Evolutionary conservation across 306 rosid genomes (phyloP).

Genomic region (Crataegus laevigata): DNA sequence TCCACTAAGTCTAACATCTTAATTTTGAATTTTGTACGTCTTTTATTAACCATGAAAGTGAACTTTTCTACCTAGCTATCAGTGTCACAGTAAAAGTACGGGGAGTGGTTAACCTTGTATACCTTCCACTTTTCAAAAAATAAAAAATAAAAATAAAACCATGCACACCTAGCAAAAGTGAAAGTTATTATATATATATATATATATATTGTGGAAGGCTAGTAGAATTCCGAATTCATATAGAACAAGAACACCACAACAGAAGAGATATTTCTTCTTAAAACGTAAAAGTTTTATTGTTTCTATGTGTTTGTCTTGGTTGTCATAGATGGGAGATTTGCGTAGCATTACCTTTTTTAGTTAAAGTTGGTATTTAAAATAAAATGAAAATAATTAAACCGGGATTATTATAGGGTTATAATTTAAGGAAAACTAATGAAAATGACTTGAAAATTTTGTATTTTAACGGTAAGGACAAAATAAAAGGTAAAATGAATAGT

Average conservation of each 20-base stretch:
- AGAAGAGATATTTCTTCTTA: not conserved
- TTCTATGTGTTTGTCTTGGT: constrained; percentile 16
- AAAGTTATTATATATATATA: not conserved
- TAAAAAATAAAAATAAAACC: too few relatives aligned
- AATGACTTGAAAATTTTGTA: too few relatives aligned
- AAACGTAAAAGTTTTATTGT: constrained; percentile 3
- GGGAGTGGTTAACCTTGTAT: too few relatives aligned
- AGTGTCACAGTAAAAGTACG: too few relatives aligned
- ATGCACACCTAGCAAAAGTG: not conserved
- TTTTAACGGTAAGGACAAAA: too few relatives aligned
- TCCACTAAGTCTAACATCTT: too few relatives aligned
- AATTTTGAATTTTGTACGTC: too few relatives aligned
- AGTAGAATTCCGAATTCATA: constrained; percentile 25
- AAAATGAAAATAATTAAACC: not conserved
- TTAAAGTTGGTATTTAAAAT: not conserved
- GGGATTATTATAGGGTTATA: not conserved
- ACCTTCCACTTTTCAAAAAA: too few relatives aligned
- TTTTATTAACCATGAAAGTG: too few relatives aligned
- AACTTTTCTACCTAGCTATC: too few relatives aligned
- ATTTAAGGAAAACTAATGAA: too few relatives aligned
- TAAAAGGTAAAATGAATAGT: too few relatives aligned
- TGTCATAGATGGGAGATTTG: not conserved
- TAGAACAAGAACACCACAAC: constrained; percentile 25
- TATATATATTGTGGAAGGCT: not conserved
- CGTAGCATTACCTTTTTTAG: constrained; percentile 1